Evolutionary conservation across 2,329 filamentous ascomycete genomes (phyloP), one percentile per base, ranked within the genome.

Genomic region (Aspergillus caelatus): DNA sequence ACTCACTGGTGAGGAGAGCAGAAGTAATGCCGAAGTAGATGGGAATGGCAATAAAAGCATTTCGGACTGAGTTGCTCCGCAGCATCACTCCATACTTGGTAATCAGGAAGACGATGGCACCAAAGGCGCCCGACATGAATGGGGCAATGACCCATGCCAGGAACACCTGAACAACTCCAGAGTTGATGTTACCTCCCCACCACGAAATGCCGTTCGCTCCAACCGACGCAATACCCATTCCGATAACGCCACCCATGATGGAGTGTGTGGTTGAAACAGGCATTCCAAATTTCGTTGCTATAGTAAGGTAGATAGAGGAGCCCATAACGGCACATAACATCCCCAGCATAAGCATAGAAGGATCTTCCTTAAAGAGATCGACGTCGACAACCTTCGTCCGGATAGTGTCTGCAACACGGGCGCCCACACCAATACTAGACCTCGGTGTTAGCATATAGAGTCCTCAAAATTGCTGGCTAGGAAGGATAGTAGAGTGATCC

Each of bases 171-270:
- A 68, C 67, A 21, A 68, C 67, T 26, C 67, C 67, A 0, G 67
- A 68, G 53, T 68, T 68, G 55, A 68, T 65, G 19, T 67, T 21
- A 26, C 67, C 67, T 57, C 67, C 67, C 67, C 67, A 68, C 67
- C 67, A 68, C 12, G 34, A 50, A 3, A 68, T 53, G 5, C 60
- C 62, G 1, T 68, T 57, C 4, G 65, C 46, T 1, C 67, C 67
- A 21, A 68, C 52, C 11, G 64, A 52, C 2, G 67, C 67, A 30
- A 68, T 50, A 14, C 67, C 67, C 67, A 68, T 67, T 4, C 67
- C 67, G 23, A 68, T 65, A 4, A 68, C 65, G 32, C 67, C 67
- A 2, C 67, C 67, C 65, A 68, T 59, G 48, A 68, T 68, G 7
- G 67, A 68, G 48, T 68, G 67, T 4, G 67, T 68, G 4, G 67